Base-by-base conservation (phyloP, 2,329 filamentous ascomycete genomes). In the Paecilomyces fulvus region DNA sequence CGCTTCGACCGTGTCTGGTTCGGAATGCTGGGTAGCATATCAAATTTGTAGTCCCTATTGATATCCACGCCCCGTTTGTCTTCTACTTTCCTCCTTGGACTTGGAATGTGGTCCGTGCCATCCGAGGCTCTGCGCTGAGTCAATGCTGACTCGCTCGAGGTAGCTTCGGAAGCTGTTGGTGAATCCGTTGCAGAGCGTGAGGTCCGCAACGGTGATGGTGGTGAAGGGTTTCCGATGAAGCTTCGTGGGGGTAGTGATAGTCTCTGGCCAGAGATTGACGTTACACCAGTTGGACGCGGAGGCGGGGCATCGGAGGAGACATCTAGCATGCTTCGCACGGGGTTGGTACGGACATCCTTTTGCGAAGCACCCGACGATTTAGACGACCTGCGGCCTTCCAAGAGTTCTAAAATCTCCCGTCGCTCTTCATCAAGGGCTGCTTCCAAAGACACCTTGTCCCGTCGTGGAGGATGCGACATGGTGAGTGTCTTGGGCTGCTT, bases 381-480 rank as follows among this genome's bases (percentile, higher is more conserved):
- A 65, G 62, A 58, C 61, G 61, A 58, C 31, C 59, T 60, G 55
- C 59, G 67, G 49, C 79, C 80, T 69, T 88, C 85, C 48, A 90
- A 77, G 59, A 90, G 76, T 51, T 84, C 84, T 62, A 90, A 77
- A 43, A 91, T 85, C 73, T 90, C 87, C 60, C 80, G 79, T 59
- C 87, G 82, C 77, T 92, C 89, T 76, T 90, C 86, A 68, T 91
- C 88, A 60, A 91, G 79, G 62, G 86, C 83, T 52, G 86, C 83
- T 74, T 90, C 88, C 66, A 92, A 83, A 66, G 87, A 90, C 86
- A 90, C 90, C 53, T 66, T 66, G 58, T 67, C 69, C 49, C 59
- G 62, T 55, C 25, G 37, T 17, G 28, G 33, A n/a, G 23, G 37
- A 6, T 37, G 52, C 25, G 33, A 21, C 21, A 9, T 49, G 48